phyloP scores from a whole-genome alignment of 148 eudicot species.

The Beta vulgaris region DNA sequence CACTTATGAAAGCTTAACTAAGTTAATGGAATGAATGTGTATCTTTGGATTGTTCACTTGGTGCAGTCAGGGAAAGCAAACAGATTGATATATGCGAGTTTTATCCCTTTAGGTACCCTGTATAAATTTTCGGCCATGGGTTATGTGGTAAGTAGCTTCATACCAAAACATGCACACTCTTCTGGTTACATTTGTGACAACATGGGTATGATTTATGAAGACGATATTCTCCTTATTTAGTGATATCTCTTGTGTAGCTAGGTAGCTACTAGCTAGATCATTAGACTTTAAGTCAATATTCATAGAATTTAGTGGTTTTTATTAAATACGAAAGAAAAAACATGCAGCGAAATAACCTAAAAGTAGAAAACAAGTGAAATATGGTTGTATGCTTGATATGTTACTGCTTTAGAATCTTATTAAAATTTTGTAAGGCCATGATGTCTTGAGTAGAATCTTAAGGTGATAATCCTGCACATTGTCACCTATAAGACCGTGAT shows the following conservation, averaged over 20 bases:
- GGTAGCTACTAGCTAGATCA: background rate
- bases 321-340: background rate
- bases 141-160: background rate
- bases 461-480: background rate
- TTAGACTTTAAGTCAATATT: conserved; percentile 1
- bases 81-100: background rate
- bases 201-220: background rate
- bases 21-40: background rate
- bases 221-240: background rate
- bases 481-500: background rate
- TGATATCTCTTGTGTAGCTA: background rate
- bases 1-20: conserved; percentile 21
- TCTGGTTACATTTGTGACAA: background rate
- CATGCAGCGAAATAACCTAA: background rate
- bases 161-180: background rate
- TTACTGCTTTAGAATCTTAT: conserved; percentile 4
- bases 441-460: background rate
- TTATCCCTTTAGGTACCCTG: background rate
- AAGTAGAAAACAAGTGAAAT: conserved; percentile 5
- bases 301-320: background rate
- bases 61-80: conserved; percentile 7
- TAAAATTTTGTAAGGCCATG: background rate
- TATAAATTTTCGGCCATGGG: background rate
- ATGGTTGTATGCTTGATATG: conserved; percentile 8
- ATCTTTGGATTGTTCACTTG: background rate